phyloP scores from a whole-genome alignment of 192 early-diverging fungal species.

The Backusella australiensis region DNA sequence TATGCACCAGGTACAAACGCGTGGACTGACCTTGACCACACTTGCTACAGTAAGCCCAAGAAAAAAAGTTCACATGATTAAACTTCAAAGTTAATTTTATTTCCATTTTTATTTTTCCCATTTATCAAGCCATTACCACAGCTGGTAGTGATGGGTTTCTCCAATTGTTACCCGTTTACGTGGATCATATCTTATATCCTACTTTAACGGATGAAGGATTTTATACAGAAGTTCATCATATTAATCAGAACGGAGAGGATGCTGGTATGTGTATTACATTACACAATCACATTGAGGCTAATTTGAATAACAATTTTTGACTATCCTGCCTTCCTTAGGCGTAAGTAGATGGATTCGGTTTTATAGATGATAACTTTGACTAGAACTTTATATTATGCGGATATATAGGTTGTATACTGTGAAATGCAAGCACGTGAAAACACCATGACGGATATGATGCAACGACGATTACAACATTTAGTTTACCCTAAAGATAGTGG shows the following conservation, averaged over 20 bases:
- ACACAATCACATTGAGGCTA: slow-evolving; percentile 5
- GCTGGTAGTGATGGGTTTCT: slow-evolving; percentile 58
- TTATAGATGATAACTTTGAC: not conserved
- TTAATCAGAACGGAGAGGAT: slow-evolving; percentile 57
- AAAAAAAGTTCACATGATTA: not conserved
- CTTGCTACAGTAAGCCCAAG: slow-evolving; percentile 41
- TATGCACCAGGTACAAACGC: slow-evolving; percentile 62
- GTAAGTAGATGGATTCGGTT: slow-evolving; percentile 5
- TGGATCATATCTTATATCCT: slow-evolving; percentile 61
- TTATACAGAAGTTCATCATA: slow-evolving; percentile 59
- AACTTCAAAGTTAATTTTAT: not conserved
- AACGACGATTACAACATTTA: slow-evolving; percentile 39
- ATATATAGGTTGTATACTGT: slow-evolving; percentile 50
- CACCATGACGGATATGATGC: slow-evolving; percentile 34
- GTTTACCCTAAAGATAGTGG: slow-evolving; percentile 54
- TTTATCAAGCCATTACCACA: slow-evolving; percentile 39
- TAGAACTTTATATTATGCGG: not conserved
- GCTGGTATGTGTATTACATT: slow-evolving; percentile 42
- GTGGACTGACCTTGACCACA: slow-evolving; percentile 59
- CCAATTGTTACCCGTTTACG: slow-evolving; percentile 54
- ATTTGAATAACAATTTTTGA: slow-evolving; percentile 4
- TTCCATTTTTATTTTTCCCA: slow-evolving; percentile 7
- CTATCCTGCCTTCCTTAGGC: slow-evolving; percentile 10
- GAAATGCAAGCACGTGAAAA: slow-evolving; percentile 61
- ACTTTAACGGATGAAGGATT: slow-evolving; percentile 54